phyloP scores from a whole-genome alignment of 768 basidiomycete species.

The Podaxis sp. region DNA sequence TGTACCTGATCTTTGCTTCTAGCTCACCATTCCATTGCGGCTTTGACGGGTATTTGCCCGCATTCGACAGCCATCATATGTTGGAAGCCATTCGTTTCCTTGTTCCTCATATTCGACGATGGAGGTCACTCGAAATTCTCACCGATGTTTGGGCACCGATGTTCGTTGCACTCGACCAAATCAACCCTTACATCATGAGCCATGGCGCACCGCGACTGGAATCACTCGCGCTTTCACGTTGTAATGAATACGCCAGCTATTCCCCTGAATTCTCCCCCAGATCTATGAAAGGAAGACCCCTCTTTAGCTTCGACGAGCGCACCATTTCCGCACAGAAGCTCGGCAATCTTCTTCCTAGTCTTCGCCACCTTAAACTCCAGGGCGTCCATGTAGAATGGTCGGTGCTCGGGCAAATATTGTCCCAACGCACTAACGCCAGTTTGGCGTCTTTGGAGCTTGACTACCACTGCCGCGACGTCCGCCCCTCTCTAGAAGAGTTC shows the following conservation, averaged over 20 bases:
- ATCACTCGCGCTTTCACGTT: slow-evolving; percentile 56
- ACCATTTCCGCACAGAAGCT: slow-evolving; percentile 13
- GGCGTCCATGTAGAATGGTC: slow-evolving; percentile 62
- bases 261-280: slow-evolving; percentile 42
- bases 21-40: slow-evolving; percentile 30
- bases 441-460: slow-evolving; percentile 44
- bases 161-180: slow-evolving; percentile 45
- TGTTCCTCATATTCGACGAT: slow-evolving; percentile 51
- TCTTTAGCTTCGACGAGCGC: slow-evolving; percentile 27
- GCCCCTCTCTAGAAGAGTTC: slow-evolving; percentile 49
- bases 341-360: slow-evolving; percentile 37
- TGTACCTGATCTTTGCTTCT: slow-evolving; percentile 5
- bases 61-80: slow-evolving; percentile 47
- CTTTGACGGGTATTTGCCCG: slow-evolving; percentile 29
- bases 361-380: slow-evolving; percentile 49
- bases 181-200: slow-evolving; percentile 37
- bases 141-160: slow-evolving; percentile 62
- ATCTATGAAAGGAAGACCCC: slow-evolving; percentile 31
- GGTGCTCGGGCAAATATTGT: slow-evolving; percentile 36
- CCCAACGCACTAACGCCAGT: slow-evolving; percentile 18
- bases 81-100: slow-evolving; percentile 43
- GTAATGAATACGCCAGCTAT: slow-evolving; percentile 56
- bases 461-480: slow-evolving; percentile 52
- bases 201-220: slow-evolving; percentile 44
- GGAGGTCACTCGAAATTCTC: slow-evolving; percentile 52